These are phyloP conservation scores for Talaromyces trachyspermus DNA, from an alignment of 495 filamentous ascomycete species.

Conservation along the genomic window DNA sequence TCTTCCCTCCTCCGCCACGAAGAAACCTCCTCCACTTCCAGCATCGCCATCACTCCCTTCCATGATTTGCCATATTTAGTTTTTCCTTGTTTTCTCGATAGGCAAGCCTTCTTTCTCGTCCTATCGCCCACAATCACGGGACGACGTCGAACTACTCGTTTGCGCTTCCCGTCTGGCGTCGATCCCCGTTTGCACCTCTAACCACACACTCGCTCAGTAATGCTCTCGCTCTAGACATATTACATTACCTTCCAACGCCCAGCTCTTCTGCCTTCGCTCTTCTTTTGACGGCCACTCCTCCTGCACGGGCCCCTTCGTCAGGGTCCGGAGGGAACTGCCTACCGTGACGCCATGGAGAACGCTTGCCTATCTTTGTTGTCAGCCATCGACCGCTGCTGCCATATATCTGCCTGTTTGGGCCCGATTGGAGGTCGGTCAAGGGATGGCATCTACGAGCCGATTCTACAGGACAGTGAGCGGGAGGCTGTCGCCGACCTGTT, in stretches of 20 bases:
- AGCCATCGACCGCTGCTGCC: constrained; percentile 40
- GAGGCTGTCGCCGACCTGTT: constrained; percentile 95
- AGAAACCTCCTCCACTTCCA: constrained; percentile 1
- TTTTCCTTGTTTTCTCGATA: neutral
- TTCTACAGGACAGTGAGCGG: constrained; percentile 90
- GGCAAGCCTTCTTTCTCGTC: neutral
- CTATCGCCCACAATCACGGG: neutral
- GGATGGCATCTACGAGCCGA: constrained; percentile 92
- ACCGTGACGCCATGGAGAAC: constrained; percentile 38
- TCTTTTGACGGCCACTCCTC: constrained; percentile 18
- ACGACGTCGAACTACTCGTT: too few relatives aligned
- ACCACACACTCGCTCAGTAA: constrained; percentile 4
- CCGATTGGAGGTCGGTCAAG: constrained; percentile 65
- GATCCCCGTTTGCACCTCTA: neutral
- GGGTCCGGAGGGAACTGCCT: constrained; percentile 18
- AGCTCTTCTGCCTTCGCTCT: neutral
- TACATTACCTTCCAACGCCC: neutral
- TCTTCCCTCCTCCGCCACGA: constrained; percentile 5
- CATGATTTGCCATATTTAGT: neutral
- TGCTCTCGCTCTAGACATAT: constrained; percentile 4
- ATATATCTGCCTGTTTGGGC: constrained; percentile 39
- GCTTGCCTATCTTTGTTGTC: constrained; percentile 39
- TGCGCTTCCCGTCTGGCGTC: neutral
- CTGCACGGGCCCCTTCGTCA: constrained; percentile 24
- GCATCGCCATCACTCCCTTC: constrained; percentile 6